Base-by-base conservation (phyloP, 2,329 filamentous ascomycete species). In the Fusarium sp. region DNA sequence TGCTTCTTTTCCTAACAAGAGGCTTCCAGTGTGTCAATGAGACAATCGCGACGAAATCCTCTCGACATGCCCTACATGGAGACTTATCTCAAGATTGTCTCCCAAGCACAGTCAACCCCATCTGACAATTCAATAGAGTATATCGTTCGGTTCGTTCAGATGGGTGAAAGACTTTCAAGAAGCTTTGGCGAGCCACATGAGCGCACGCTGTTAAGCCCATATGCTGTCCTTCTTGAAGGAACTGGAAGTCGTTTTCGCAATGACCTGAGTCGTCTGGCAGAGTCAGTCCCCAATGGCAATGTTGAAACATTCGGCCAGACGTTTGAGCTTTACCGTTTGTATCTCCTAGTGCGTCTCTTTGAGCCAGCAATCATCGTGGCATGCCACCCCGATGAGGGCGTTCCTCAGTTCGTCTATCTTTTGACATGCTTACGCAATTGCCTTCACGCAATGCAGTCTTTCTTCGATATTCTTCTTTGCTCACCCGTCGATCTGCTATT, bases 341-440 rank as follows among this genome's bases (percentile, higher is more conserved):
- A 82, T 42, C 75, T 82, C 18, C 71, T 83, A 7, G 81, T 82
- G 31, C 79, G 81, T 13, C 69, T 83, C 20, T 83, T 84, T 69
- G 78, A 84, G 36, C 83, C 83, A 2, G 83, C 82, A 13, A 82
- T 82, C 10, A 71, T 79, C 24, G 70, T 78, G n/a, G 75, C 70
- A 54, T 70, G 76, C 24, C 71, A 76, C 16, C 71, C 73, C 24
- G 70, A 76, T n/a, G 77, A 78, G 38, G 68, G 72, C 24, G 72
- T 79, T 12, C 71, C 77, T 6, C 74, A 73, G 10, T 74, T 77
- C 26, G 72, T 74, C 11, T 79, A 79, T 61, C 78, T 79, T 36
- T 66, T 75, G 4, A 77, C 81, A 57, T 81, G 80, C 47, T 77
- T 85, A 55, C 71, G 77, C 15, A 79, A 81, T 63, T 82, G 82